phyloP scores from a whole-genome alignment of 1,284 basidiomycete species.

The Thecaphora thlaspeos region DNA sequence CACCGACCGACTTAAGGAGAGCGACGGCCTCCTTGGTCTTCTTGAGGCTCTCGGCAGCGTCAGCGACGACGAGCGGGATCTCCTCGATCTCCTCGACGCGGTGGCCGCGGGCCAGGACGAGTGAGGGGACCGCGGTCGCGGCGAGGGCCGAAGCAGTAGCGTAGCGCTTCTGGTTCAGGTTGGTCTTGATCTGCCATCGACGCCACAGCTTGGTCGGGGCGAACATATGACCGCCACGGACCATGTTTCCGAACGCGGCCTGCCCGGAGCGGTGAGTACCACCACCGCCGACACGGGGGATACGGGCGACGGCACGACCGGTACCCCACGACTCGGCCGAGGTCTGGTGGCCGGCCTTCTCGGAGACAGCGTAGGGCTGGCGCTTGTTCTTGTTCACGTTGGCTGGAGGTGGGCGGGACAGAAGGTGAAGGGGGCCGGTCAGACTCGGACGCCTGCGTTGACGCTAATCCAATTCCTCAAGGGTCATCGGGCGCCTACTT shows the following conservation, averaged over 20 bases:
- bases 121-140: conserved; percentile 93
- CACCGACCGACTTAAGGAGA: conserved; percentile 76
- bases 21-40: conserved; percentile 98
- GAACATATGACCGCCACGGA: conserved; percentile 94
- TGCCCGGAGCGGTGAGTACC: conserved; percentile 96
- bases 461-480: too few species aligned
- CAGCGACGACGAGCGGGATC: conserved; percentile 87
- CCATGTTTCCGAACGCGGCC: conserved; percentile 83
- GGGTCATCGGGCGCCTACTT: too few species aligned
- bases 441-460: too few species aligned
- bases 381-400: conserved; percentile 98
- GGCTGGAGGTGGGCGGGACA: conserved; percentile 64
- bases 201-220: conserved; percentile 99
- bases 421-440: too few species aligned
- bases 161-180: conserved; percentile 98
- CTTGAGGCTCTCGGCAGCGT: conserved; percentile 77
- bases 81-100: conserved; percentile 97
- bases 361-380: conserved; percentile 93
- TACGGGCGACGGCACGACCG: conserved; percentile 99
- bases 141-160: conserved; percentile 97
- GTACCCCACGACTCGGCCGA: conserved; percentile 99
- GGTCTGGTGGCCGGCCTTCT: conserved; percentile 98
- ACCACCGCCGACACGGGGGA: conserved; percentile 98
- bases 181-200: conserved; percentile 99
- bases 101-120: conserved; percentile 98